Evolutionary conservation across 179 eudicot genomes (phyloP).

Genomic region (Corrigiola litoralis): DNA sequence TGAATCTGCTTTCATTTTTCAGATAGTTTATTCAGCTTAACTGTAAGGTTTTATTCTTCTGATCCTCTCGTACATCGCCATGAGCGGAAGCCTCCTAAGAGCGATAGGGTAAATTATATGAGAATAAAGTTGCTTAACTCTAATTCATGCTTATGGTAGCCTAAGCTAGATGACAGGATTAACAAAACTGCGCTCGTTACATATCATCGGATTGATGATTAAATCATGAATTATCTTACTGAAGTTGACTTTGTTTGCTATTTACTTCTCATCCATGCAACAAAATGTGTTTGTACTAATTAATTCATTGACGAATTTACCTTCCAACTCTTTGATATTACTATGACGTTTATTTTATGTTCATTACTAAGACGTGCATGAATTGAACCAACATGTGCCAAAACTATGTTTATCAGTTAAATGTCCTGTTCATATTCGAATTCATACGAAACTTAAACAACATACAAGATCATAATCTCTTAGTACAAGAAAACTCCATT

Average conservation of each 20-base stretch:
- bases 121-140: background rate
- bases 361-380: background rate
- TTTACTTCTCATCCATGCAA: constrained; percentile 5
- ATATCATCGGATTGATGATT: too few relatives aligned
- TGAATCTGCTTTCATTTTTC: too few relatives aligned
- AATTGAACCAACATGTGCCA: background rate
- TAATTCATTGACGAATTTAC: too few relatives aligned
- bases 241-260: background rate
- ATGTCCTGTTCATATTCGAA: background rate
- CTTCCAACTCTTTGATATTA: too few relatives aligned
- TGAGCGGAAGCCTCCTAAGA: background rate
- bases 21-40: background rate
- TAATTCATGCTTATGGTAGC: too few relatives aligned
- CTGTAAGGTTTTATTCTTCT: background rate
- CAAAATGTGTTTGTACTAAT: background rate
- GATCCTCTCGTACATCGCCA: background rate
- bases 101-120: background rate
- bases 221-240: too few relatives aligned
- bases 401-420: background rate
- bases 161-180: too few relatives aligned
- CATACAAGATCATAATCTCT: background rate
- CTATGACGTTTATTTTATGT: background rate
- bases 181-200: too few relatives aligned
- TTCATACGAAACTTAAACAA: background rate
- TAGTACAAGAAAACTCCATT: background rate